Conservation (phyloP, 768 basidiomycete species). For the Russula sp. region DNA sequence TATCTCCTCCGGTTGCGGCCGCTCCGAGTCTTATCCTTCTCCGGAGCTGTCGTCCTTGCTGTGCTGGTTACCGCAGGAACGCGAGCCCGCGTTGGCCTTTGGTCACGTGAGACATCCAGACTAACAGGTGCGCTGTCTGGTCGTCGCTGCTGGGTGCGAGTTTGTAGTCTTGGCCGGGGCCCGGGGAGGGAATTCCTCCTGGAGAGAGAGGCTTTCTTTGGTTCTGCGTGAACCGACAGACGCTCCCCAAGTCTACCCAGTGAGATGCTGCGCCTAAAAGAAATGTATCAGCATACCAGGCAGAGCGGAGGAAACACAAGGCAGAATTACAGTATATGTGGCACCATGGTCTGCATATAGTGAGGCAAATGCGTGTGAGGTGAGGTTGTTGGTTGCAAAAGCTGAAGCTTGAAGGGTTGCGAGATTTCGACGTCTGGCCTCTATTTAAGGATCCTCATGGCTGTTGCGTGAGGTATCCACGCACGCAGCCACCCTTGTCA, state of each 20-base stretch:
- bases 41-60: constrained; percentile 11
- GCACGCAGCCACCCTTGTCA: not conserved
- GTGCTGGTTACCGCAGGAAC: constrained; percentile 18
- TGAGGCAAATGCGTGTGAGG: not conserved
- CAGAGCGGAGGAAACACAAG: not conserved
- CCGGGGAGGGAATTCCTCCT: not conserved
- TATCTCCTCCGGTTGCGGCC: not conserved
- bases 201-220: not conserved
- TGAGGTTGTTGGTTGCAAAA: not conserved
- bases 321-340: not conserved
- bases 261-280: not conserved
- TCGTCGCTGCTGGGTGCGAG: not conserved
- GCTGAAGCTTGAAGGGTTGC: no score
- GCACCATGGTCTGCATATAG: not conserved
- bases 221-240: not conserved
- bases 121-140: not conserved
- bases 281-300: not conserved
- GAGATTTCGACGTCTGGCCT: not conserved
- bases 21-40: not conserved
- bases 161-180: not conserved
- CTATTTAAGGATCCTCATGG: not conserved
- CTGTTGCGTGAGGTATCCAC: not conserved
- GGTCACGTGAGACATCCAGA: not conserved
- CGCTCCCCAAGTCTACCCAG: not conserved
- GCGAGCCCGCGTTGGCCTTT: not conserved